Base-by-base conservation (phyloP, 306 rosid species). In the Dryas alaskensis region DNA sequence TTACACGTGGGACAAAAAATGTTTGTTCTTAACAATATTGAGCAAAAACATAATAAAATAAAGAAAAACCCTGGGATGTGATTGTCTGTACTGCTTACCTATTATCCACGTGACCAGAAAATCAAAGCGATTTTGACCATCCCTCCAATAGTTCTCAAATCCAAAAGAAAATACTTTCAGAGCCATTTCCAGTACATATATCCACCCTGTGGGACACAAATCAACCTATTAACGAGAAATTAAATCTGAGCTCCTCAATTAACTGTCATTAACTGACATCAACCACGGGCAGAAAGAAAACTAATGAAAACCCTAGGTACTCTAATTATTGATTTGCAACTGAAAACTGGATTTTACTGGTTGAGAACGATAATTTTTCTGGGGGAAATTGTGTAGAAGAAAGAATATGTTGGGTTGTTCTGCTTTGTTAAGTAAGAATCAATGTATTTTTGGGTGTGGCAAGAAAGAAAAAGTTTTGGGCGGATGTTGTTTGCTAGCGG, bases 41-140 rank as follows among this genome's bases (percentile, higher is more conserved):
- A 5, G 39, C 8, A 40, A 17, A 69, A 53, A 22, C 12, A 53
- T 0, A 37, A n/a, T n/a, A 79, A 17, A n/a, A 60, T 1, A 65
- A 17, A 17, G 45, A 39, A 67, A 73, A 62, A 73, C 49, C 13
- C 52, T 14, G 7, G 44, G 44, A 70, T 48, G 43, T 13, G 67
- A 70, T 65, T 73, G 49, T 70, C 61, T 17, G 64, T 66, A 74
- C 47, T 44, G 57, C 47, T 82, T 92, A 92, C 99, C 99, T 78
- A 94, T 94, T 71, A 82, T 79, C 92, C 81, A 86, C 0, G 97
- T 92, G 86, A 94, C 77, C 10, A 88, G 73, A 82, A 94, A 94
- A 86, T 94, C 99, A 83, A 94, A 94, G 72, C 80, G 89, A 78
- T 92, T 94, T 82, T 92, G 97, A 58, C 96, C 97, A 87, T 92